Evolutionary conservation across 2,329 filamentous ascomycete genomes (phyloP), one percentile per base, ranked within the genome.

Genomic region (Monosporascus sp.): DNA sequence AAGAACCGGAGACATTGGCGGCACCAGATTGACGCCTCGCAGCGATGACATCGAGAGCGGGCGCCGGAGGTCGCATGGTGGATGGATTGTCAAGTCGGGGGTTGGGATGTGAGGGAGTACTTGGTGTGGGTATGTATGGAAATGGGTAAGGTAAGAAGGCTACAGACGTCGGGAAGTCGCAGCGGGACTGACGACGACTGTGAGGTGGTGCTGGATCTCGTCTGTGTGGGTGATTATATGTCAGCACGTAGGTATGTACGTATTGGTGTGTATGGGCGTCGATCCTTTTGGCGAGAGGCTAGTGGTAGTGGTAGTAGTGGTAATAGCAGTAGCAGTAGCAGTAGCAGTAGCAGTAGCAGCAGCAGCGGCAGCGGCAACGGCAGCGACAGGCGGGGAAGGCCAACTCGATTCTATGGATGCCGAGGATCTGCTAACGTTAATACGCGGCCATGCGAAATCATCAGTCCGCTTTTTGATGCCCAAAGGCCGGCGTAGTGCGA

Each of bases 21-120:
- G 43, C 14, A 27, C 43, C 43, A 37, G 55, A 54, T 35, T 61
- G 57, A 37, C 61, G 63, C 48, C 43, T 19, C 22, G 62, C 57
- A 22, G 64, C 64, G 58, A 65, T 65, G 56, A 66, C 63, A 62
- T 66, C 62, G 59, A 66, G 64, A 50, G 64, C 63, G 40, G 63
- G 62, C 50, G 63, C 64, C 35, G 63, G 60, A 56, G 59, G 59
- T 43, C 60, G 62, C 62, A 62, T 63, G 52, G 51, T 61, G 11
- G 40, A 46, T 41, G 38, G 19, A 8, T 41, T 19, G 17, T 22
- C 43, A 17, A 46, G 20, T 26, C 24, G 14, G 17, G 16, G 43
- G 24, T 46, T 14, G 22, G 40, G 40, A 5, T 5, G 40, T 8
- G 22, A 24, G 19, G 22, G 40, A 7, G 40, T 24, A 19, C 20